Evolutionary conservation across 345 rosid genomes (phyloP).

Genomic region (Geranium brycei): DNA sequence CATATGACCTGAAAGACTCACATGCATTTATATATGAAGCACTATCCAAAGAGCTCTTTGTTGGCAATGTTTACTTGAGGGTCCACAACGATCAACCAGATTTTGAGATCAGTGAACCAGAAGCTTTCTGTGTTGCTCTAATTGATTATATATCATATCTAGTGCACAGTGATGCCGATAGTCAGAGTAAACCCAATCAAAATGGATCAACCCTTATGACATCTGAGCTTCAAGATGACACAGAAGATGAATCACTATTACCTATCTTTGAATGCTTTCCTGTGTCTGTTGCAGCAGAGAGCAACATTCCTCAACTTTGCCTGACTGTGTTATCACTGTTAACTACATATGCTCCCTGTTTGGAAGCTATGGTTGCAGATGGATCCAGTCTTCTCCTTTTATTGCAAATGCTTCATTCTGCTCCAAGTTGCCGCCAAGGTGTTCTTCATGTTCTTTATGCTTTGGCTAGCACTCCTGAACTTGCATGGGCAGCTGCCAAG

Average conservation of each 20-base stretch:
- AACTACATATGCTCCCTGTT: constrained; percentile 89
- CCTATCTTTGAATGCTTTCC: constrained; percentile 94
- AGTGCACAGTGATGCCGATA: constrained; percentile 37
- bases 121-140: constrained; percentile 79
- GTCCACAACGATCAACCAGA: constrained; percentile 95
- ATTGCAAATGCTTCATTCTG: constrained; percentile 90
- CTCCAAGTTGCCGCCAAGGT: constrained; percentile 86
- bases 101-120: constrained; percentile 92
- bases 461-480: constrained; percentile 94
- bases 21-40: constrained; percentile 66
- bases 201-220: constrained; percentile 24
- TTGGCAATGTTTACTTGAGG: constrained; percentile 97
- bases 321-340: constrained; percentile 70
- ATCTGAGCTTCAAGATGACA: constrained; percentile 27
- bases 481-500: constrained; percentile 99
- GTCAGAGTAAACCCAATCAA: constrained; percentile 15
- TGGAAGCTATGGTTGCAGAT: constrained; percentile 99
- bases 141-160: constrained; percentile 66
- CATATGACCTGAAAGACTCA: constrained; percentile 74
- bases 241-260: constrained; percentile 36
- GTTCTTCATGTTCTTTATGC: constrained; percentile 97
- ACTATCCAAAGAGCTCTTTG: constrained; percentile 69
- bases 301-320: constrained; percentile 82
- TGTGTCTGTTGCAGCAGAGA: constrained; percentile 57
- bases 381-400: constrained; percentile 93